Evolutionary conservation across 2,329 filamentous ascomycete genomes (phyloP).

Genomic region (Cadophora luteo-olivacea): DNA sequence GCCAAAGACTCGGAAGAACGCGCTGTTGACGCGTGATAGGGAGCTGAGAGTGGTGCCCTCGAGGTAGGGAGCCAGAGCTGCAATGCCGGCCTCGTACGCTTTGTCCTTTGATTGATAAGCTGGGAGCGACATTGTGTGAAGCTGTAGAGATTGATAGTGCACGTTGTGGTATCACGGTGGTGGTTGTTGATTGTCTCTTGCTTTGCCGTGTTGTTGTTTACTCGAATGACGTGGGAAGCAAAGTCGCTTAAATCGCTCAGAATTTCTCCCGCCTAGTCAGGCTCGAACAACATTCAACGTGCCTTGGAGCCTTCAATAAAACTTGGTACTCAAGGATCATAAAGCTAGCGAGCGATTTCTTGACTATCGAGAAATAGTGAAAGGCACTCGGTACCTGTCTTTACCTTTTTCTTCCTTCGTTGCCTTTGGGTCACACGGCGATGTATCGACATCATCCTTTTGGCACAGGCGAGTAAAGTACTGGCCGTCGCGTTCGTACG

Average conservation of each 20-base stretch:
- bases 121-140: slow-evolving; percentile 35
- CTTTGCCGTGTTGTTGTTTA: slow-evolving; percentile 4
- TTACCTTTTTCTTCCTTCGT: background rate
- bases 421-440: background rate
- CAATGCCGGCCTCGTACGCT: slow-evolving; percentile 19
- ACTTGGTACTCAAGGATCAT: background rate
- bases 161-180: background rate
- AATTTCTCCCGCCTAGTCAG: background rate
- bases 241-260: background rate
- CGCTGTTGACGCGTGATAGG: slow-evolving; percentile 30
- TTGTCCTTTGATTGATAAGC: slow-evolving; percentile 32
- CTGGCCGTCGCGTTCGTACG: background rate
- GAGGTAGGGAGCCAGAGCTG: slow-evolving; percentile 31
- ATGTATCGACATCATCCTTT: background rate
- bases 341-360: background rate
- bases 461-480: background rate
- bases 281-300: background rate
- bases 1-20: slow-evolving; percentile 28
- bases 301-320: background rate
- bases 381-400: background rate
- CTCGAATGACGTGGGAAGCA: background rate
- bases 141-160: background rate
- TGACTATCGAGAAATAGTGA: background rate
- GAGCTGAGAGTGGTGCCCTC: slow-evolving; percentile 20
- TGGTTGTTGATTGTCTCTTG: background rate